Evolutionary conservation across 2,329 filamentous ascomycete genomes (phyloP).

Genomic region (Pseudogymnoascus sp.): DNA sequence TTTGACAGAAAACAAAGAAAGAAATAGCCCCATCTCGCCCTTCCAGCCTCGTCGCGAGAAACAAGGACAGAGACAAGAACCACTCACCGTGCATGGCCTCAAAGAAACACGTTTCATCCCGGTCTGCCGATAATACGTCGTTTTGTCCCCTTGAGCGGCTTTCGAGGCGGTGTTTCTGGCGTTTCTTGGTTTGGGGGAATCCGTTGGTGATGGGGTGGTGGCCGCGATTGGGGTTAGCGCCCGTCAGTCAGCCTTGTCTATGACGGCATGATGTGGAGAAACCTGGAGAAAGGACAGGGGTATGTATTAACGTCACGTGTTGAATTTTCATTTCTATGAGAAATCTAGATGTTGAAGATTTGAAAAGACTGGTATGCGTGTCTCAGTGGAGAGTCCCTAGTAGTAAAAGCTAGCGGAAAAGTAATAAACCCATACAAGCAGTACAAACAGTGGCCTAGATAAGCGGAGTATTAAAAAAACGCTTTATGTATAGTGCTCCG

Average conservation of each 20-base stretch:
- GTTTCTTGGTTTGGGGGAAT: neutral
- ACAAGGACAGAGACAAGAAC: neutral
- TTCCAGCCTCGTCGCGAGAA: neutral
- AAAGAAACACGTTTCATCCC: conserved; percentile 3
- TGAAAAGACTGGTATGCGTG: neutral
- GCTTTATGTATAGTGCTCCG: neutral
- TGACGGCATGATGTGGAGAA: conserved; percentile 1
- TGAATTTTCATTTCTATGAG: neutral
- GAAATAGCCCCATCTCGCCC: neutral
- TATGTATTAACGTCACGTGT: neutral
- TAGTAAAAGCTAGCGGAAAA: neutral
- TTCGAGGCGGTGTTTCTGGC: neutral
- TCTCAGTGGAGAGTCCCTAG: neutral
- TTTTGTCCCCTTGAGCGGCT: neutral
- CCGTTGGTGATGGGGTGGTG: conserved; percentile 2
- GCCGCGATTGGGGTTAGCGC: conserved; percentile 1
- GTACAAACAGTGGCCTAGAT: neutral
- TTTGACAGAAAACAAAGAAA: neutral
- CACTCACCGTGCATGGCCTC: neutral
- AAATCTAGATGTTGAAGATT: neutral
- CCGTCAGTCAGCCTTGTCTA: conserved; percentile 1
- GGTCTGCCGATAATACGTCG: neutral
- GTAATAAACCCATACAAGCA: neutral
- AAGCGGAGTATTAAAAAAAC: neutral
- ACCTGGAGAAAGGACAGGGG: neutral